phyloP scores from a whole-genome alignment of 371 early-diverging fungal genomes.

The Mucor mucedo region DNA sequence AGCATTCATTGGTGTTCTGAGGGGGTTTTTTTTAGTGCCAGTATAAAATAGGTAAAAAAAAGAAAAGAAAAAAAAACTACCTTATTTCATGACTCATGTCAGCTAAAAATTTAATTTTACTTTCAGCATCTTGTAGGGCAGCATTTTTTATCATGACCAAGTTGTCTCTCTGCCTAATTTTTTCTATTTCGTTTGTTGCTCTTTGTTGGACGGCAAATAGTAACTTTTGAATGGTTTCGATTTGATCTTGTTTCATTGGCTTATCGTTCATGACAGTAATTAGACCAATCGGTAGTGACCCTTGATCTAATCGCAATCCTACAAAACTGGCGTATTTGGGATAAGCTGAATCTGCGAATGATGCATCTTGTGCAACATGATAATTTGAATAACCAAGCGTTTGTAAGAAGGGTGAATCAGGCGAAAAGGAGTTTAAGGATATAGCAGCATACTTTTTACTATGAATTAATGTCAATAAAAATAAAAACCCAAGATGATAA shows the following conservation, averaged over 20 bases:
- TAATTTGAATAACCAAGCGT: constrained; percentile 19
- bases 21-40: background rate
- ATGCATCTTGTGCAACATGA: constrained; percentile 13
- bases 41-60: background rate
- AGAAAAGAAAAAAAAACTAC: constrained; percentile 13
- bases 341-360: constrained; percentile 12
- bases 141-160: constrained; percentile 54
- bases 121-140: constrained; percentile 61
- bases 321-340: constrained; percentile 24
- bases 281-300: constrained; percentile 21
- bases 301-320: constrained; percentile 23
- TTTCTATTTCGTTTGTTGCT: constrained; percentile 51
- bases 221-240: constrained; percentile 20
- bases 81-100: constrained; percentile 64
- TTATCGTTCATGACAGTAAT: constrained; percentile 25
- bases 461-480: background rate
- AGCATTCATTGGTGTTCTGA: constrained; percentile 67
- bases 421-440: constrained; percentile 12
- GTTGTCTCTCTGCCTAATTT: constrained; percentile 48
- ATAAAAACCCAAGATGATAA: constrained; percentile 1
- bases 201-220: constrained; percentile 44
- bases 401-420: constrained; percentile 21
- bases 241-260: constrained; percentile 16
- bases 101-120: constrained; percentile 64
- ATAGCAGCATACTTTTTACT: constrained; percentile 22